Evolutionary conservation across 257 asterid genomes (phyloP), one percentile per base, ranked within the genome.

Genomic region (Solanum chmielewskii): DNA sequence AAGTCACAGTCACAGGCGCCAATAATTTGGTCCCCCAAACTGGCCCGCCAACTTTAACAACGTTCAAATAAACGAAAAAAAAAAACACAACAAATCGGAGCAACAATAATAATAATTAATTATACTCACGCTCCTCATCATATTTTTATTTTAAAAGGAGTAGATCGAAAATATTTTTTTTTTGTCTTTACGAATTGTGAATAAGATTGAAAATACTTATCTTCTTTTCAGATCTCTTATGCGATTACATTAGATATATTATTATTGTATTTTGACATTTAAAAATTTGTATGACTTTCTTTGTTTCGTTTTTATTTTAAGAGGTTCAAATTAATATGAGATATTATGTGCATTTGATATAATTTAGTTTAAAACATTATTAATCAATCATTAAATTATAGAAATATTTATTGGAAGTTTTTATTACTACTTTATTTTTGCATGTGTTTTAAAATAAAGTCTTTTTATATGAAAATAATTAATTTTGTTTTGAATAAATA

Each of bases 21-120:
- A 29, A 47, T 20, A 80, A 27, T 47, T 80, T 47, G 44, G 68
- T 25, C 66, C 84, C 84, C 66, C 0, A 33, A 73, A 27, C 42
- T 78, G 84, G 84, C 66, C 85, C 69, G 44, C 85, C 85, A 52
- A 49, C 69, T 81, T 81, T 11, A 31, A 10, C 68, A 81, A 49
- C 85, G 11, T 81, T 81, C 85, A 49, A 81, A 47, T 80, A 15
- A 39, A 39, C 14, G 15, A 2, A 7, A 31, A 31, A 14, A 9
- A 6, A 29, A 9, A 27, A 20, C 0, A 2, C 14, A 11, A 16
- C 47, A 73, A 33, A 69, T 15, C 6, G 9, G 33, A 64, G 11
- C 14, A 35, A 35, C 35, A 73, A 35, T 73, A 33, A 35, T 71
- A 73, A 35, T 73, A 52, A 52, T 52, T 52, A 52, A 52, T 35